A percentile compares a stretch with the other conserved stretches of the same genome.
Conservation (phyloP, 495 filamentous ascomycete genomes). For the Paragyromitra xinjiangensis region DNA sequence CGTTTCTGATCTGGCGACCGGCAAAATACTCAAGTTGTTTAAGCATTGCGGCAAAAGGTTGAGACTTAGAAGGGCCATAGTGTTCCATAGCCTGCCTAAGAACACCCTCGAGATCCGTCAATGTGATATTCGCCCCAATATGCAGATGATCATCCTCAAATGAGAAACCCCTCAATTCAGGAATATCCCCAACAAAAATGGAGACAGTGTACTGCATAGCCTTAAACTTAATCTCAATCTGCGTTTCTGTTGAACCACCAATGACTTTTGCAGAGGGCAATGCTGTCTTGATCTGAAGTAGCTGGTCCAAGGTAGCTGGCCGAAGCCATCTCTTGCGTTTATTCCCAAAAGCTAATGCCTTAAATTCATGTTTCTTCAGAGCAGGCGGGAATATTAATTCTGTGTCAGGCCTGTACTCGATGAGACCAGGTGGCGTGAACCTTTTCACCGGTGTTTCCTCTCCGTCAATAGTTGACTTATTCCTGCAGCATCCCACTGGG, state of each 20-base stretch:
- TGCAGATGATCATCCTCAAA: conserved; percentile 83
- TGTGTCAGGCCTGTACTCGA: conserved; percentile 89
- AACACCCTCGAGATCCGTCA: conserved; percentile 82
- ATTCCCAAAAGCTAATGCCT: conserved; percentile 87
- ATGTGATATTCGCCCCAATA: conserved; percentile 87
- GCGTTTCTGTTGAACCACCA: conserved; percentile 94
- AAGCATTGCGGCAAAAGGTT: conserved; percentile 76
- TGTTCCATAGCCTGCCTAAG: conserved; percentile 79
- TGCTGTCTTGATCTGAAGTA: conserved; percentile 87
- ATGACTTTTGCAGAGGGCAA: conserved; percentile 92
- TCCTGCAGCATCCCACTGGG: conserved; percentile 68
- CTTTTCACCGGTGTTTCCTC: conserved; percentile 68
- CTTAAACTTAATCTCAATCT: conserved; percentile 99
- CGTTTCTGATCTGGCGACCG: conserved; percentile 93
- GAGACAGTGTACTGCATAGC: conserved; percentile 87
- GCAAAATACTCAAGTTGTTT: conserved; percentile 93
- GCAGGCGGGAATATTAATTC: conserved; percentile 93
- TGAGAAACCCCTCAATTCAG: conserved; percentile 80
- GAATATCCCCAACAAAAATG: conserved; percentile 92
- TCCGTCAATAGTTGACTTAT: conserved; percentile 54
- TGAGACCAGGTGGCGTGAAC: conserved; percentile 85
- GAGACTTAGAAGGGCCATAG: conserved; percentile 75
- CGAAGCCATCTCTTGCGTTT: conserved; percentile 95
- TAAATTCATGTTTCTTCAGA: conserved; percentile 81
- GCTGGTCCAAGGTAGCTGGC: conserved; percentile 83